These are phyloP conservation scores for Pistacia integerrima DNA, from an alignment of 345 rosid genomes.

Conservation along the genomic window DNA sequence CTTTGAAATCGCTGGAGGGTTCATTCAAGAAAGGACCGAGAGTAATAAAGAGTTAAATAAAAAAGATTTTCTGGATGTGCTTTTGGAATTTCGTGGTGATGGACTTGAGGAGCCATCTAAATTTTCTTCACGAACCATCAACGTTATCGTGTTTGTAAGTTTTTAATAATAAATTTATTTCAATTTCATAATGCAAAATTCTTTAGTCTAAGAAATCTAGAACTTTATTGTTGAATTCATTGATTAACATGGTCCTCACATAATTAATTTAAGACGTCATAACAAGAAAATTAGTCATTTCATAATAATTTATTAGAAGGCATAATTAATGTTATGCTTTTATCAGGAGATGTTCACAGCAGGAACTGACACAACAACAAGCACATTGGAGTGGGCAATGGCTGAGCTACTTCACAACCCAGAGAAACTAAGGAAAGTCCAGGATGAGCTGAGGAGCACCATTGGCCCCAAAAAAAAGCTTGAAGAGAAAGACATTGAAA, in stretches of 20 bases:
- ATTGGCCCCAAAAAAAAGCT: slow-evolving; percentile 39
- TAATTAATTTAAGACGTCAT: too few relatives aligned
- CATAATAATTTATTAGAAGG: too few relatives aligned
- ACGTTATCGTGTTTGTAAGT: slow-evolving; percentile 74
- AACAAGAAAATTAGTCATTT: too few relatives aligned
- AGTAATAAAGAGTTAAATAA: slow-evolving; percentile 21
- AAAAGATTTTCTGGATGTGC: slow-evolving; percentile 77
- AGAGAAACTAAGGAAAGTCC: slow-evolving; percentile 41
- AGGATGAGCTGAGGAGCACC: slow-evolving; percentile 50
- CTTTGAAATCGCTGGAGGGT: slow-evolving; percentile 57
- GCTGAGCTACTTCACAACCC: slow-evolving; percentile 66
- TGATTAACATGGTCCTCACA: too few relatives aligned
- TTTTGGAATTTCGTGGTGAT: slow-evolving; percentile 75
- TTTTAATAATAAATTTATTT: neutral
- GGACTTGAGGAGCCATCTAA: slow-evolving; percentile 42
- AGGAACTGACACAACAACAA: slow-evolving; percentile 85
- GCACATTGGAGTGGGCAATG: slow-evolving; percentile 92
- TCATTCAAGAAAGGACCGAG: slow-evolving; percentile 60
- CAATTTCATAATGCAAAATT: too few relatives aligned
- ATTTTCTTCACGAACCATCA: slow-evolving; percentile 61
- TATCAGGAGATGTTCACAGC: slow-evolving; percentile 78
- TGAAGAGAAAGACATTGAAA: slow-evolving; percentile 53
- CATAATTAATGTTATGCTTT: neutral
- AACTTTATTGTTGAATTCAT: too few relatives aligned
- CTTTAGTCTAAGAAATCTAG: neutral